A percentile compares a stretch with the other conserved stretches of the same genome.
These are phyloP conservation scores for Hirschioporus abietinus DNA, from an alignment of 768 basidiomycete species.

Conservation along the genomic window DNA sequence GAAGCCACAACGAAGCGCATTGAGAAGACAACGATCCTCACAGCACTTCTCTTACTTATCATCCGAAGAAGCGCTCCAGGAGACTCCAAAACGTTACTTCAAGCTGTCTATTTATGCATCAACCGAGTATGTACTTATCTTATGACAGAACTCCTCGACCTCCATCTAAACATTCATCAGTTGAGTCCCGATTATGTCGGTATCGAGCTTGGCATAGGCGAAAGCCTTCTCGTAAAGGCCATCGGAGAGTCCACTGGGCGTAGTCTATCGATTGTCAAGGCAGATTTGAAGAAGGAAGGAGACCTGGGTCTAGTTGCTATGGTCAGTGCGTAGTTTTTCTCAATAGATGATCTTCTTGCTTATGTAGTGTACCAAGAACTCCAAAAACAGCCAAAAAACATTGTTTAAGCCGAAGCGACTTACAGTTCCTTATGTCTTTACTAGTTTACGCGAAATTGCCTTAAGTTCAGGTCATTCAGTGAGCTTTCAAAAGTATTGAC, in stretches of 20 bases:
- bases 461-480: constrained; percentile 80
- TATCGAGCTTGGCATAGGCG: constrained; percentile 93
- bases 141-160: not conserved
- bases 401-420: constrained; percentile 92
- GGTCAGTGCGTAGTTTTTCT: constrained; percentile 38
- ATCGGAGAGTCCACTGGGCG: constrained; percentile 95
- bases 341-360: not conserved
- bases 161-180: constrained; percentile 33
- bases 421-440: constrained; percentile 85
- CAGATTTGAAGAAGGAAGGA: constrained; percentile 90
- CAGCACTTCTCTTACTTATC: constrained; percentile 83
- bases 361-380: constrained; percentile 51
- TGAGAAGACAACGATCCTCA: constrained; percentile 87
- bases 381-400: constrained; percentile 88
- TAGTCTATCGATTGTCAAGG: constrained; percentile 73
- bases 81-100: constrained; percentile 71
- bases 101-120: constrained; percentile 93
- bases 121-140: constrained; percentile 62
- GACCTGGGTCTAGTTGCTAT: constrained; percentile 96
- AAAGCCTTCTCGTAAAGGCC: constrained; percentile 89
- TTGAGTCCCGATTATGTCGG: constrained; percentile 93
- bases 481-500: constrained; percentile 16
- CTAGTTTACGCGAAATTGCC: constrained; percentile 87
- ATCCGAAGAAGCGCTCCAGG: constrained; percentile 78
- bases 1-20: constrained; percentile 93